Evolutionary conservation across 805 yeast genomes (phyloP), one percentile per base, ranked within the genome.

Genomic region (Candida nonsorbophila): DNA sequence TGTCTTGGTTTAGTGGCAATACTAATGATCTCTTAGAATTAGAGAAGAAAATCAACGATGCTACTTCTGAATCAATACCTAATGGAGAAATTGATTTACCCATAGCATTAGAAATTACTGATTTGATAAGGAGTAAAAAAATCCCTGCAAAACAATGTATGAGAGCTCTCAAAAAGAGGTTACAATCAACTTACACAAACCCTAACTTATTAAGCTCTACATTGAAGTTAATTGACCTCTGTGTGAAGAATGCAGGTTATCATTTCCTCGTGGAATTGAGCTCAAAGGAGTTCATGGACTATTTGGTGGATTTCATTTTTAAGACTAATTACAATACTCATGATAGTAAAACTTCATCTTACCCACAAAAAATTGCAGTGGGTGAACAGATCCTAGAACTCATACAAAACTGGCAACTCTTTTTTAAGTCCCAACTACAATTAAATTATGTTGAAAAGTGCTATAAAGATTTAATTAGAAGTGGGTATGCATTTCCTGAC

Each of bases 191-290:
- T 14, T 46, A 58, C 34, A 61, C 65, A 32, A 88, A 88, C 50
- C 95, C 97, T 7, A 87, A 88, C 52, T 73, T 79, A 7, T 84
- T 84, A 47, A 67, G 78, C 16, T 73, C 92, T 4, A 67, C 88
- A 0, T 69, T 92, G 48, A 83, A 81, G 47, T 62, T 92, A 37
- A 67, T 81, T 18, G 97, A 92, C 45, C 70, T 85, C 25, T 84
- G 95, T 56, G 80, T 90, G 32, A 92, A 92, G 58, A 92, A 92
- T 51, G 88, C 96, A 26, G 98, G 98, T 6, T 66, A 67, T 27
- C 94, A 85, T 44, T 88, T 92, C 45, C 65, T 90, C 14, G 67
- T 62, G 13, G 96, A 86, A 45, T 67, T 88, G 17, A 74, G 90
- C 19, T 72, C 88, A 7, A 75, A 86, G 38, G 97, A 90, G 51